A percentile compares a stretch with the other conserved stretches of the same genome.
Evolutionary conservation across 164 flowering plant species (phyloP).

Genomic region (Nelumbo lutea): DNA sequence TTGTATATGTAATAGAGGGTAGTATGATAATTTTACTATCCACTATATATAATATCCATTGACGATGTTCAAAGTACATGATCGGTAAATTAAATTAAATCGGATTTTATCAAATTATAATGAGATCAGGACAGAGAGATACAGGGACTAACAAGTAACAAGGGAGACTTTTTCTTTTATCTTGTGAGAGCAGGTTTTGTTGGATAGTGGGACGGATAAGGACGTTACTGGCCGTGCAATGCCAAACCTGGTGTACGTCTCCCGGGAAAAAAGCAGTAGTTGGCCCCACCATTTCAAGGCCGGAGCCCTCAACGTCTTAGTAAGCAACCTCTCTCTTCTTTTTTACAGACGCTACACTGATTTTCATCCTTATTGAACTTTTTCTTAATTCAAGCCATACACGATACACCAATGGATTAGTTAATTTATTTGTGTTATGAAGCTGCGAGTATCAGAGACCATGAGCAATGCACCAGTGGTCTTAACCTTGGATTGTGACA

Average conservation of each 20-base stretch:
- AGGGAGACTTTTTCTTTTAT: too few species aligned
- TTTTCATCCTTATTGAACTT: too few species aligned
- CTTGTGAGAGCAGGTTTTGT: conserved; percentile 39
- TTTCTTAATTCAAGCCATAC: too few species aligned
- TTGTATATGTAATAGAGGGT: too few species aligned
- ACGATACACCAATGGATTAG: background rate
- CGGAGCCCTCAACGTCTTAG: conserved; percentile 87
- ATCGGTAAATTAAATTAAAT: too few species aligned
- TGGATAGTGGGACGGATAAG: conserved; percentile 37
- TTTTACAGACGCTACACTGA: too few species aligned
- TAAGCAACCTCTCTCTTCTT: conserved; percentile 16
- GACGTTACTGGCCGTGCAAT: conserved; percentile 39
- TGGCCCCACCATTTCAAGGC: conserved; percentile 72
- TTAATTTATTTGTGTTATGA: conserved; percentile 2
- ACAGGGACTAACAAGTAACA: too few species aligned
- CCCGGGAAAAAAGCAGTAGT: conserved; percentile 57
- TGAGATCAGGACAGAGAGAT: too few species aligned
- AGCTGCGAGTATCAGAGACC: conserved; percentile 57
- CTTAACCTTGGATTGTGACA: conserved; percentile 52
- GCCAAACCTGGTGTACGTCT: conserved; percentile 76
- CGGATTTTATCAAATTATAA: too few species aligned
- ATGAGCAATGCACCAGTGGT: conserved; percentile 64
- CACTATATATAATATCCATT: too few species aligned
- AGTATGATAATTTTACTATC: too few species aligned
- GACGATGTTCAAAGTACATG: too few species aligned